phyloP scores from a whole-genome alignment of 2,329 filamentous ascomycete species.

The Ophiostoma sp. region DNA sequence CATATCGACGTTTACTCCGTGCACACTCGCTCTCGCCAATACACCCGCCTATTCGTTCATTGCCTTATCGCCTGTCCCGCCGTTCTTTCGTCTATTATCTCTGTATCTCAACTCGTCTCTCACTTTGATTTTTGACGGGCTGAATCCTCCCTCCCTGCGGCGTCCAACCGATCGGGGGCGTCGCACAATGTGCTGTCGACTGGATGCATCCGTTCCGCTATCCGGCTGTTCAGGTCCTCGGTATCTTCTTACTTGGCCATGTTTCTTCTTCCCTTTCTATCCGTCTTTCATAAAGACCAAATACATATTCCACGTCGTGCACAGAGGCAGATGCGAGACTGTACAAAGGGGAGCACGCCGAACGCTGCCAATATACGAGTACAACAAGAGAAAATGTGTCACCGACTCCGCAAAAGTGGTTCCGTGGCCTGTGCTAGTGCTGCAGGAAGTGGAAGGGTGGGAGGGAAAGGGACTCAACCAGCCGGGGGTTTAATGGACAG shows the following conservation, averaged over 20 bases:
- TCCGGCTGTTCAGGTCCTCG: no score
- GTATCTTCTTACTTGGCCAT: no score
- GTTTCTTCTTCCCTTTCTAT: no score
- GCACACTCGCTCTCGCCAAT: no score
- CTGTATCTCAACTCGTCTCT: neutral
- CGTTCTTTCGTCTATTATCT: neutral
- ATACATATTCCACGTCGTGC: no score
- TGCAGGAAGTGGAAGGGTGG: slow-evolving; percentile 11
- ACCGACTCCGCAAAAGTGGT: slow-evolving; percentile 24
- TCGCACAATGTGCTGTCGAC: neutral
- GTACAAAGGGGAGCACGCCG: no score
- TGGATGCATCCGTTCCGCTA: neutral
- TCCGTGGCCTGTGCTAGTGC: slow-evolving; percentile 18
- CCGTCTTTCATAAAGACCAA: no score
- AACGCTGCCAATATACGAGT: neutral
- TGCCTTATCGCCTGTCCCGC: no score
- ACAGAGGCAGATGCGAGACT: neutral
- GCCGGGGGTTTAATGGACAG: neutral
- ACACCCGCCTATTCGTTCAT: no score
- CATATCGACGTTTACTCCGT: no score
- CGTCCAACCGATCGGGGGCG: no score
- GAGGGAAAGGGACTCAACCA: neutral
- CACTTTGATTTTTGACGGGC: no score
- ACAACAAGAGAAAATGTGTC: neutral
- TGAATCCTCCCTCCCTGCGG: neutral